Conservation (phyloP, 208 protist genomes). For the Kentomonas sorsogonicus region DNA sequence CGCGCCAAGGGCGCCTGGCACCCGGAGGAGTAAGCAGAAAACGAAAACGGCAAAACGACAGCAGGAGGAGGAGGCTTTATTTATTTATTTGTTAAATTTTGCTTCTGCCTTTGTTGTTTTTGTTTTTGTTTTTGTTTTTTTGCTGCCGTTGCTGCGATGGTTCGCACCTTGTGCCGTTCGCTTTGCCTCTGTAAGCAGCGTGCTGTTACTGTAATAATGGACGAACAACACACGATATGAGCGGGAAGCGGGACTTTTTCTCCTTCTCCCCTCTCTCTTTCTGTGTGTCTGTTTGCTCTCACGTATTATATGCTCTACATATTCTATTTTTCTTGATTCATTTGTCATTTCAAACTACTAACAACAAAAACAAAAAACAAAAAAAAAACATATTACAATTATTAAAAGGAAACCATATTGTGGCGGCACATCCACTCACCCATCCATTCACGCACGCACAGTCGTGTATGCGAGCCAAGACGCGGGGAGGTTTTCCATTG, state of each 20-base stretch:
- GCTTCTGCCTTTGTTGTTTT: not conserved
- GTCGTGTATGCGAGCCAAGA: too few relatives aligned
- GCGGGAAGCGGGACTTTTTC: not conserved
- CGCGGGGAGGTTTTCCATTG: too few relatives aligned
- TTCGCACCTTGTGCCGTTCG: not conserved
- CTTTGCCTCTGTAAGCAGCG: not conserved
- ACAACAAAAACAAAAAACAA: not conserved
- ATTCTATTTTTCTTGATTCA: too few relatives aligned
- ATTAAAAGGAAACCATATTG: too few relatives aligned
- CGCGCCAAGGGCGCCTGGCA: slow-evolving; percentile 85
- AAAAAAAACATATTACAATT: too few relatives aligned
- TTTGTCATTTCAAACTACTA: too few relatives aligned
- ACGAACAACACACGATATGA: not conserved
- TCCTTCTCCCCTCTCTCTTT: not conserved
- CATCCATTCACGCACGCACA: too few relatives aligned
- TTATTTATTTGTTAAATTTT: too few relatives aligned
- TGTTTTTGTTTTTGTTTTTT: slow-evolving; percentile 6
- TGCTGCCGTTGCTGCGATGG: not conserved
- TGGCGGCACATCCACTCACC: too few relatives aligned
- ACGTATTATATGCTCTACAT: too few relatives aligned
- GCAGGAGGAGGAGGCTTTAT: not conserved
- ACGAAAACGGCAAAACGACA: not conserved
- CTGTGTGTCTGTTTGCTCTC: not conserved
- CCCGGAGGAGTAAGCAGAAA: slow-evolving; percentile 52
- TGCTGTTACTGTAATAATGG: not conserved